Base-by-base conservation (phyloP, 163 green algal genomes). In the Trebouxiophyceae sp. region DNA sequence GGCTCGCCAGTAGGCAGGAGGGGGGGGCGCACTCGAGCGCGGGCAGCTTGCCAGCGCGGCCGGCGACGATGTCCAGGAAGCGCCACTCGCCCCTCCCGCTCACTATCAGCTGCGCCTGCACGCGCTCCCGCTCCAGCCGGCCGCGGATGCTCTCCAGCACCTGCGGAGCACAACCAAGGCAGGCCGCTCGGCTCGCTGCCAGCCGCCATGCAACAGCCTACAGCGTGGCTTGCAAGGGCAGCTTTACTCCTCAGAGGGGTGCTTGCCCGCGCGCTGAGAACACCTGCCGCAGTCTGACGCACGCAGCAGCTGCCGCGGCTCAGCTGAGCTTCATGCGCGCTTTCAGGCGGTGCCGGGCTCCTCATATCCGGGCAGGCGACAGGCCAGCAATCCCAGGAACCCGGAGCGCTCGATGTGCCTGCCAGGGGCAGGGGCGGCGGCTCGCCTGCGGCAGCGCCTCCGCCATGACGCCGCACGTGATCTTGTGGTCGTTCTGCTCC, bases 401-500 rank as follows among this genome's bases (percentile, higher is more conserved):
- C n/a, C n/a, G n/a, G n/a, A n/a, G n/a, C n/a, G n/a, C n/a, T n/a
- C n/a, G n/a, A n/a, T n/a, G n/a, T n/a, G n/a, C n/a, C n/a, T n/a
- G n/a, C n/a, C n/a, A n/a, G n/a, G n/a, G 77, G 34, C 4, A 69
- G 22, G 3, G 5, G 8, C 5, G 29, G 65, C 56, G 86, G 28
- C 57, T n/a, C n/a, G 81, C 81, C 3, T 23, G 1, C 7, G 73
- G 33, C n/a, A 87, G 63, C 31, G 71, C 71, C 0, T 62, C 62
- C 7, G 75, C 55, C 7, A 66, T 54, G 28, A 84, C 68, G 23
- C 76, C 76, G 50, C 72, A 81, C 4, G 77, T 81, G 8, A 84
- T 77, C 72, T 94, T 94, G 80, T 91, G 83, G 39, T 83, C 72
- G 60, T 89, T 90, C 70, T 88, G 84, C 77, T 94, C 87, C 12